Evolutionary conservation across 169 alveolate species (phyloP).

Genomic region (Cryptosporidium tyzzeri): DNA sequence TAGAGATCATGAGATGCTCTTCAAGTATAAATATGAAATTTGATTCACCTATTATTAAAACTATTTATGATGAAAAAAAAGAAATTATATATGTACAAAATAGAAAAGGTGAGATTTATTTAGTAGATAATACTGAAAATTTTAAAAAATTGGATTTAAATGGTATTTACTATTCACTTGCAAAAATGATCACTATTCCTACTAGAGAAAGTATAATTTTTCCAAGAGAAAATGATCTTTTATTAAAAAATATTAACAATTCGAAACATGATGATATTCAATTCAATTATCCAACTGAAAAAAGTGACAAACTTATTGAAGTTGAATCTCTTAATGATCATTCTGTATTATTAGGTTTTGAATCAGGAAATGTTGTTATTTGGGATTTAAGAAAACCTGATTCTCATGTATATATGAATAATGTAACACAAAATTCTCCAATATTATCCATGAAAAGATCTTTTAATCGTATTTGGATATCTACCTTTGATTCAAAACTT

Average conservation of each 20-base stretch:
- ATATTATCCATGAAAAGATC: constrained; percentile 43
- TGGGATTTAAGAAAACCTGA: constrained; percentile 49
- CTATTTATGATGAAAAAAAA: not conserved
- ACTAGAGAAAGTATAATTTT: not conserved
- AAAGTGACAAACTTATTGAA: constrained; percentile 13
- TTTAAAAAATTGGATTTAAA: not conserved
- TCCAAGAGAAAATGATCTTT: not conserved
- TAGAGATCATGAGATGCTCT: constrained; percentile 4
- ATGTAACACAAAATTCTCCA: not conserved
- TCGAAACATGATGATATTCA: not conserved
- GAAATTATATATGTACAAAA: constrained; percentile 8
- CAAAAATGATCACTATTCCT: constrained; percentile 2
- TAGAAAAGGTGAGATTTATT: constrained; percentile 24
- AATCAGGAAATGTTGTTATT: constrained; percentile 22
- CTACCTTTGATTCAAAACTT: constrained; percentile 21
- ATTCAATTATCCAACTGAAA: not conserved
- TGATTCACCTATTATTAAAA: not conserved
- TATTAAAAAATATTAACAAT: not conserved
- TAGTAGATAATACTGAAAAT: not conserved
- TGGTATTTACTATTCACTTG: not conserved
- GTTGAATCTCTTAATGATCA: constrained; percentile 16
- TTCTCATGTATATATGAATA: not conserved
- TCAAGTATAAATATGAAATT: not conserved
- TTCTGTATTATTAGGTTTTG: constrained; percentile 28
- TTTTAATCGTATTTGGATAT: constrained; percentile 36